These are phyloP conservation scores for Mycothermus thermophilus DNA, from an alignment of 495 filamentous ascomycete species.

Conservation along the genomic window DNA sequence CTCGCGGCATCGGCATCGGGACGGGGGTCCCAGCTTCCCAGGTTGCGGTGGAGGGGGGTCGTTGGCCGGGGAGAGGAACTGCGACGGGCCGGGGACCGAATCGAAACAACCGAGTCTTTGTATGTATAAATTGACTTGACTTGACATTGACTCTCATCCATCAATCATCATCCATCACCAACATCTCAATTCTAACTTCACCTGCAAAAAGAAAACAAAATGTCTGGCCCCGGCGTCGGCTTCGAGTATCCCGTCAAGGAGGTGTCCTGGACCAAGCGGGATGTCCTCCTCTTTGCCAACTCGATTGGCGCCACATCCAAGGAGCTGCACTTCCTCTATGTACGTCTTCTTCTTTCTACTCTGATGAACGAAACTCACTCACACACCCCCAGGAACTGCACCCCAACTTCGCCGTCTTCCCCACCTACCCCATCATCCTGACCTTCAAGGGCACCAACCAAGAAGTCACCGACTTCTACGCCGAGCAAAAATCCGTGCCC, in stretches of 20 bases:
- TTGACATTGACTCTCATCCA: not conserved
- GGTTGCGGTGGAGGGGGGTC: too few species aligned
- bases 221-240: slow-evolving; percentile 53
- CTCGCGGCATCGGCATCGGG: too few species aligned
- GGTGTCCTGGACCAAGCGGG: slow-evolving; percentile 76
- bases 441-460: slow-evolving; percentile 67
- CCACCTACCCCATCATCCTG: slow-evolving; percentile 74
- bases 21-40: too few species aligned
- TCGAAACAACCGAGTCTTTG: too few species aligned
- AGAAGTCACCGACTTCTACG: slow-evolving; percentile 82
- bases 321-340: slow-evolving; percentile 83
- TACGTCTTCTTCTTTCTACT: slow-evolving; percentile 22
- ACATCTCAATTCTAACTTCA: too few species aligned
- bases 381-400: slow-evolving; percentile 51
- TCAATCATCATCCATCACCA: not conserved
- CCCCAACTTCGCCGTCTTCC: slow-evolving; percentile 70
- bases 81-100: too few species aligned
- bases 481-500: slow-evolving; percentile 38
- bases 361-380: slow-evolving; percentile 4
- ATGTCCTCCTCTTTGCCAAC: slow-evolving; percentile 74
- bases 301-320: slow-evolving; percentile 73
- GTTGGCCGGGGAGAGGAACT: too few species aligned
- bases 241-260: slow-evolving; percentile 59
- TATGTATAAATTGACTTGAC: too few species aligned
- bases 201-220: too few species aligned